These are phyloP conservation scores for Croton setiger DNA, from an alignment of 441 rosid genomes.

Conservation along the genomic window DNA sequence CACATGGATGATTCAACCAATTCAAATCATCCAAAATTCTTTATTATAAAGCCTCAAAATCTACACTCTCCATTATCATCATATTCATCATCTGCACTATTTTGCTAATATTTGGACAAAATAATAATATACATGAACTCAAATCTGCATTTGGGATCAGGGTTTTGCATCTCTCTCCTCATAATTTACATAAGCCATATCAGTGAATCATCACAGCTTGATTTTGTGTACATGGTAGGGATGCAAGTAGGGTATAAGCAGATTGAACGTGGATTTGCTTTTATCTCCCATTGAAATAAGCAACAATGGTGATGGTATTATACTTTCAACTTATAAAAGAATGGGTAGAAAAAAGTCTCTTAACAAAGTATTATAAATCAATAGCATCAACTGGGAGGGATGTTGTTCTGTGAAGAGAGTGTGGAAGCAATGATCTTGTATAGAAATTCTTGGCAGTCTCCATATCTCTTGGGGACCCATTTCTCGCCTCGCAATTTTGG, in stretches of 20 bases:
- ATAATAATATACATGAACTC: background rate
- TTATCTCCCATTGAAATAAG: conserved; percentile 18
- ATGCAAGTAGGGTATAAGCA: background rate
- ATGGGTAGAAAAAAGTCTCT: conserved; percentile 11
- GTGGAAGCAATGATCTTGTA: conserved; percentile 43
- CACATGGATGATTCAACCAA: background rate
- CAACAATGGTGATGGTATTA: conserved; percentile 27
- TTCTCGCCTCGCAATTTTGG: conserved; percentile 25
- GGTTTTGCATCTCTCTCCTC: background rate
- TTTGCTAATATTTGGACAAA: background rate
- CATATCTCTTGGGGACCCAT: conserved; percentile 25
- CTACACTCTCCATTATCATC: conserved; percentile 6
- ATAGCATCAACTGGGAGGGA: conserved; percentile 76
- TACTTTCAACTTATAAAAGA: conserved; percentile 34
- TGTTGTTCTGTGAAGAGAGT: conserved; percentile 52
- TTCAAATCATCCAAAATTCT: background rate
- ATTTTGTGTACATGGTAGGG: background rate
- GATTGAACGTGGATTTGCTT: conserved; percentile 15
- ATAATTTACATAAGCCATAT: background rate
- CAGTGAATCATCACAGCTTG: background rate
- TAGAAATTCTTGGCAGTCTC: conserved; percentile 30
- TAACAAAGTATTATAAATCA: conserved; percentile 41
- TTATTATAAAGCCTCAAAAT: background rate
- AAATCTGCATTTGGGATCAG: background rate
- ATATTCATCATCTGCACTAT: background rate